Base-by-base conservation (phyloP, 352 stramenopile genomes). In the Phytopythium cucurbitacearum region DNA sequence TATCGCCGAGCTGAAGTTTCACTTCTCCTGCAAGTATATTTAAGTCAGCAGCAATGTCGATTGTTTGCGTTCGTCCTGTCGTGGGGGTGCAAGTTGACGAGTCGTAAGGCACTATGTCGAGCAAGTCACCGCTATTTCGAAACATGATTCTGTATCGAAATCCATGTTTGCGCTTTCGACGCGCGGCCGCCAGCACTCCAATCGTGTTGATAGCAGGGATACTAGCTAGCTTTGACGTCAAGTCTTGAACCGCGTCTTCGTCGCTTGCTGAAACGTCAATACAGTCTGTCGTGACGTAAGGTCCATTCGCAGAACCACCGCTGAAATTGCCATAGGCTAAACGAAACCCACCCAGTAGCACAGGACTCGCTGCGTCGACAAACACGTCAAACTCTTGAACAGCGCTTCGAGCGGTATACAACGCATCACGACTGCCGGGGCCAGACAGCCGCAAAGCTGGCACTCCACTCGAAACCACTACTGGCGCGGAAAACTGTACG, bases 331-430 rank as follows among this genome's bases (percentile, higher is more conserved):
- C 78, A n/a, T 91, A 91, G 0, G 58, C 56, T 3, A 91, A 56
- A 7, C 62, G 72, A 51, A 89, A 87, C 0, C 50, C 68, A 2
- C 78, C 76, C 35, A 38, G 48, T 5, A 86, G 39, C 11, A 86
- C 51, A 3, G 38, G 45, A 56, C 78, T 89, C 0, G 78, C 61
- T 44, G 64, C 71, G 2, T 77, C 59, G 0, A 78, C 58, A 1
- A 74, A 78, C 0, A 91, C 72, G 35, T 91, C 78, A 56, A 91
- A 88, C 44, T 81, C 61, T n/a, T 79, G 64, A 0, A 77, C 16
- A 0, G 72, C 63, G 5, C 74, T 72, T 41, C 75, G 69, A 3
- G 66, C 60, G 0, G 68, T 84, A 48, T 82, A 89, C 1, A 46
- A 40, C 0, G 78, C 81, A 0, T 60, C 37, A 9, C 65, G 52